Evolutionary conservation across 1,284 basidiomycete species (phyloP).

Genomic region (Veloboletus limbatus): DNA sequence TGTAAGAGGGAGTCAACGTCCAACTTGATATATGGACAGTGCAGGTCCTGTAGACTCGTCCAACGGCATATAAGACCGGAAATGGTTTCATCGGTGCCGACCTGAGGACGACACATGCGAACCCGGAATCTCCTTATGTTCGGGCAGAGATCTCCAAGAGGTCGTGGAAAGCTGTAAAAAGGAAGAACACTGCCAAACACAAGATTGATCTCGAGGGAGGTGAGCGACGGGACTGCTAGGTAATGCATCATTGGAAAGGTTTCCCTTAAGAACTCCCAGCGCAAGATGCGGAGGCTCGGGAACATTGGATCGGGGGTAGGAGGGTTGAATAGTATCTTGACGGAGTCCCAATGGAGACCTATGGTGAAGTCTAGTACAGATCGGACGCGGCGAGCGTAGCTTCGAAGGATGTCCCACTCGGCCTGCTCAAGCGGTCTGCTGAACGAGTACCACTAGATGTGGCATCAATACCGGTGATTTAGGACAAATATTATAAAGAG

Average conservation of each 20-base stretch:
- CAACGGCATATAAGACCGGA: constrained; percentile 15
- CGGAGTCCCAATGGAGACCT: constrained; percentile 22
- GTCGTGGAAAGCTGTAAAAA: constrained; percentile 18
- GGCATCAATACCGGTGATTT: constrained; percentile 1
- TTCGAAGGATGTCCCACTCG: constrained; percentile 18
- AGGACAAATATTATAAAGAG: background rate
- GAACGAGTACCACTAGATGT: constrained; percentile 21
- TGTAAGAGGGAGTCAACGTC: constrained; percentile 16
- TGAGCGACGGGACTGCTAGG: constrained; percentile 16
- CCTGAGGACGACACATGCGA: constrained; percentile 13
- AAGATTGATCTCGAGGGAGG: constrained; percentile 21
- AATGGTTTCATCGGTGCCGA: constrained; percentile 6
- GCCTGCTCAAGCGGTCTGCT: constrained; percentile 14
- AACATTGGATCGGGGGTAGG: constrained; percentile 19
- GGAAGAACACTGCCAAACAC: constrained; percentile 17
- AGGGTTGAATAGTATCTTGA: constrained; percentile 18
- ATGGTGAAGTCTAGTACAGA: constrained; percentile 19
- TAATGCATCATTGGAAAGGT: constrained; percentile 19
- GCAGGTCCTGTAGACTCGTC: constrained; percentile 16
- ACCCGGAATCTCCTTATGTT: constrained; percentile 13
- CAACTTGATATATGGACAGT: constrained; percentile 15
- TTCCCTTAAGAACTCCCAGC: constrained; percentile 20
- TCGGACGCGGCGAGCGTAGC: constrained; percentile 18
- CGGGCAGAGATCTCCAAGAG: constrained; percentile 19
- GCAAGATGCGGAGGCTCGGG: constrained; percentile 21